A percentile compares a stretch with the other conserved stretches of the same genome.
Evolutionary conservation across 2,329 filamentous ascomycete species (phyloP).

Genomic region (Talaromyces sp.): DNA sequence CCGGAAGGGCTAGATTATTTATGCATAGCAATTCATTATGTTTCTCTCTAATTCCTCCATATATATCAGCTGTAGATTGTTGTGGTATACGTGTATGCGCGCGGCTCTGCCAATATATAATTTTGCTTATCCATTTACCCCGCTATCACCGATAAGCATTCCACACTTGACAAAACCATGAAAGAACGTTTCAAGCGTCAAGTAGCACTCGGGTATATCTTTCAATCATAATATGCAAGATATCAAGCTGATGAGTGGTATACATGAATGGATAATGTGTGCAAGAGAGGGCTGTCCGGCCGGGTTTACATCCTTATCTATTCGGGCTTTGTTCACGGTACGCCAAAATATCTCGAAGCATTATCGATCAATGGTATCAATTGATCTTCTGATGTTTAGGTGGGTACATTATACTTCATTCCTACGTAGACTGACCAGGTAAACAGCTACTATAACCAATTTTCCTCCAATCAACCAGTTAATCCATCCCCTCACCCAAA

Average conservation of each 20-base stretch:
- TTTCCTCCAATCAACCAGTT: background rate
- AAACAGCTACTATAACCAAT: background rate
- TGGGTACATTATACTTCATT: background rate
- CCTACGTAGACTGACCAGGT: background rate
- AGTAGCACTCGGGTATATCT: background rate
- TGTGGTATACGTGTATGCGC: background rate
- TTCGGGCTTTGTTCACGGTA: background rate
- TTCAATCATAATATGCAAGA: background rate
- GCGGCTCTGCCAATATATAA: background rate
- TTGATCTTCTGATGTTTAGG: background rate
- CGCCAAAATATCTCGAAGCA: background rate
- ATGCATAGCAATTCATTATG: background rate
- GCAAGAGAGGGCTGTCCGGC: background rate
- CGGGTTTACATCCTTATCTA: background rate
- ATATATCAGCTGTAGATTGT: background rate
- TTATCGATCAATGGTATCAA: too few species aligned
- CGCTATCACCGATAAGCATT: background rate
- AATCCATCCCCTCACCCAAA: background rate
- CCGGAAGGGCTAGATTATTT: background rate
- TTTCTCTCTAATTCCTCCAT: background rate
- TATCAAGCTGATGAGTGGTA: background rate
- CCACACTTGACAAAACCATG: too few species aligned
- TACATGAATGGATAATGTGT: background rate
- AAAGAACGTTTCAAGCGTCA: background rate
- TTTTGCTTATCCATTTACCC: background rate